Evolutionary conservation across 2,329 filamentous ascomycete genomes (phyloP), one percentile per base, ranked within the genome.

Genomic region (Amesomyces nigricolor): DNA sequence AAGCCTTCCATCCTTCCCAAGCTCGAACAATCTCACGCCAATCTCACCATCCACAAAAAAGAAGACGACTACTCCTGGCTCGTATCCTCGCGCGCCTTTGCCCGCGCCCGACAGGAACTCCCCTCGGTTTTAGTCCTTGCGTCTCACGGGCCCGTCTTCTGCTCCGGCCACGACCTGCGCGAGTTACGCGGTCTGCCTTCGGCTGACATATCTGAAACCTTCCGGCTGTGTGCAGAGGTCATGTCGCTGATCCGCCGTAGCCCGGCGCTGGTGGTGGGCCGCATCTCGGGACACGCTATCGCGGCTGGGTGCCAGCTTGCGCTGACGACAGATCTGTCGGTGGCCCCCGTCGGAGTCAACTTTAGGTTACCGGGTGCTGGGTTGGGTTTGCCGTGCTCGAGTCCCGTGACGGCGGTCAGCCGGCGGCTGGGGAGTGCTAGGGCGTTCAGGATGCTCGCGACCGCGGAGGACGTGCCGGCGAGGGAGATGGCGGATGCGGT

Each of bases 221-320:
- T 71, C 17, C 42, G 50, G 2, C 62, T 67, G 17, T 70, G 66
- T 60, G 67, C 64, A 30, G 64, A 69, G 43, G 59, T 71, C 48
- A 68, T 68, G 66, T 44, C 59, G 3, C 64, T 71, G 13, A 62
- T 71, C 43, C 64, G 68, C 3, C 64, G 53, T 47, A 70, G 66
- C 30, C 68, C 69, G 0, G 65, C 62, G 4, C 61, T 65, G 14
- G 61, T 71, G 5, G 59, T 71, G 16, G 64, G 61, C 17, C 62
- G 64, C n/a, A 57, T 71, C 38, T 63, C 68, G 19, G 69, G 68
- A 2, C 61, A 66, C 14, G 68, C 68, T 8, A 64, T 67, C 19
- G 69, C 65, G 1, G 67, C 69, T 0, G 69, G 68, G 4, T 64
- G 64, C 47, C 68, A 71, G 62, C 66, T 71, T 16, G 69, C 68